Base-by-base conservation (phyloP, 2,329 filamentous ascomycete species). In the Aspergillus hiratsukae region DNA sequence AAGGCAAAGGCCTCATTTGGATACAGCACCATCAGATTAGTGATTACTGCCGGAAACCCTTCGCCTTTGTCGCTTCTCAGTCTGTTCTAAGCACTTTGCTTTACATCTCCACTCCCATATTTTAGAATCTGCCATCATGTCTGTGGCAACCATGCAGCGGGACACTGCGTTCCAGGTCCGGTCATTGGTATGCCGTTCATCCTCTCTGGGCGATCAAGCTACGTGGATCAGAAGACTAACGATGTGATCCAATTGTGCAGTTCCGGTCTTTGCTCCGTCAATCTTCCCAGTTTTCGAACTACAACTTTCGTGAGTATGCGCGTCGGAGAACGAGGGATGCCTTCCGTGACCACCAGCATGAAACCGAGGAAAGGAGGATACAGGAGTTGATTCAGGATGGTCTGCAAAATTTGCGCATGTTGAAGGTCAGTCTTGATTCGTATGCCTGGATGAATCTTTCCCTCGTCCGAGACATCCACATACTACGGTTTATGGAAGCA, bases 221-320 rank as follows among this genome's bases (percentile, higher is more conserved):
- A 23, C 27, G n/a, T 31, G 21, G 10, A 40, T 49, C 56, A 45
- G 59, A 52, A 29, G 28, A 14, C 11, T 31, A 35, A 43, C 31
- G 14, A 17, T 37, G 31, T 37, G 14, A 31, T n/a, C 37, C 17
- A 27, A 54, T 40, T n/a, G 3, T 35, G 52, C 61, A 96, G 92
- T 97, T 96, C 77, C 92, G 94, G 64, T 93, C 93, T 69, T 81
- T 99, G 67, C 81, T 97, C 68, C 89, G 92, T 66, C 89, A 94
- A 74, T 87, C 91, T 60, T 82, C 83, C 60, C 89, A 96, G 70
- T 97, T 99, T 75, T 85, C 91, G 60, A 86, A 89, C 65, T 99
- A 97, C 81, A 99, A 97, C 78, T 99, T 97, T 82, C 86, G 94
- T 77, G 93, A 97, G 75, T 99, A 99, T 76, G 92, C 94, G 53